These are phyloP conservation scores for Pseudocercospora crystallina DNA, from an alignment of 2,329 filamentous ascomycete species.

Conservation along the genomic window DNA sequence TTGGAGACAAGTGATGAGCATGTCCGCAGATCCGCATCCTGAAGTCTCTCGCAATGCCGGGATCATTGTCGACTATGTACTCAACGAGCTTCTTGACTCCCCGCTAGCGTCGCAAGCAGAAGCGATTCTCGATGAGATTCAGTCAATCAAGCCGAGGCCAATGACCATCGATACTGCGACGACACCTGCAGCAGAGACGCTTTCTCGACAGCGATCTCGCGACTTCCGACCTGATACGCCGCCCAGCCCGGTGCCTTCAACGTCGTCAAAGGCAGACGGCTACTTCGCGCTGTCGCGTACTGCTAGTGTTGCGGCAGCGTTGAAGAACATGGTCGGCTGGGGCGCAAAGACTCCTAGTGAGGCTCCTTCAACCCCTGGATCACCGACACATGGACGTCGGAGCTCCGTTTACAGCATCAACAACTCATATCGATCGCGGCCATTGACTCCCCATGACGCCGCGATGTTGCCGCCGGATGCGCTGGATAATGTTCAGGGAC, in stretches of 20 bases:
- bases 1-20: constrained; percentile 88
- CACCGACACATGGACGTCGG: constrained; percentile 28
- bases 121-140: constrained; percentile 67
- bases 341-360: constrained; percentile 27
- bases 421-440: constrained; percentile 44
- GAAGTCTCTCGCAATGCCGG: constrained; percentile 85
- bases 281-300: constrained; percentile 64
- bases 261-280: constrained; percentile 54
- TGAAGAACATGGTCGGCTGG: constrained; percentile 59
- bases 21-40: constrained; percentile 91
- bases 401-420: constrained; percentile 23
- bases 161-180: constrained; percentile 30
- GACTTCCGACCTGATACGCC: constrained; percentile 43
- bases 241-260: constrained; percentile 45
- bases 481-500: constrained; percentile 55
- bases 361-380: constrained; percentile 23
- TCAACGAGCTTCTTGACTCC: constrained; percentile 75
- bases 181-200: constrained; percentile 18
- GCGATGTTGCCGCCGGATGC: constrained; percentile 66
- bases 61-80: constrained; percentile 81
- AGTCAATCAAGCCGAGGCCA: constrained; percentile 21
- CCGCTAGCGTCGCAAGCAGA: constrained; percentile 70
- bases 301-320: constrained; percentile 63
- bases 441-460: constrained; percentile 34
- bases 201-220: constrained; percentile 37